A percentile compares a stretch with the other conserved stretches of the same genome.
Evolutionary conservation across 2,329 filamentous ascomycete genomes (phyloP).

Genomic region (Sporothrix protearum): DNA sequence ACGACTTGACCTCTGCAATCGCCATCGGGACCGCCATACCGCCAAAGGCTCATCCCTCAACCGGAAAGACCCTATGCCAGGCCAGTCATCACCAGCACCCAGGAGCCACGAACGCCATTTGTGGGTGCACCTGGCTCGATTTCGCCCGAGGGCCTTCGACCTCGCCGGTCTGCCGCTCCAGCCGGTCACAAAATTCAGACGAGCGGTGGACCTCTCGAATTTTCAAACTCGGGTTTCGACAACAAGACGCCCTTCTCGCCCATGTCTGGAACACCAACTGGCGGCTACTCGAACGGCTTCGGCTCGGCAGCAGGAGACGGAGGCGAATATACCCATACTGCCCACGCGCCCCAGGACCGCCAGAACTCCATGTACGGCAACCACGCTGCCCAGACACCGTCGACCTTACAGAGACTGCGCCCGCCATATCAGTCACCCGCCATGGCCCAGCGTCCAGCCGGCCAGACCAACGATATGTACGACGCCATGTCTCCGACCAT

Average conservation of each 20-base stretch:
- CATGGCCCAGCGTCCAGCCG: constrained; percentile 44
- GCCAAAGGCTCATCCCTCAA: constrained; percentile 74
- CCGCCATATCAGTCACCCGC: constrained; percentile 42
- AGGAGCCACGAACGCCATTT: constrained; percentile 43
- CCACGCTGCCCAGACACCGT: background rate
- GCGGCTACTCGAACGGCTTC: constrained; percentile 36
- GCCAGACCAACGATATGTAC: constrained; percentile 49
- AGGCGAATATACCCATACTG: constrained; percentile 42
- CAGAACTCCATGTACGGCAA: background rate
- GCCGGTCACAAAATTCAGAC: constrained; percentile 31
- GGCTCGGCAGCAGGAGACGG: constrained; percentile 34
- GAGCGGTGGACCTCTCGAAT: constrained; percentile 1
- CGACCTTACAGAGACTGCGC: constrained; percentile 26
- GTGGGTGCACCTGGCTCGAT: constrained; percentile 39
- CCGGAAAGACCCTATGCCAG: constrained; percentile 65
- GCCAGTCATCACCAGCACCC: constrained; percentile 44
- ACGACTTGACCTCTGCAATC: constrained; percentile 84
- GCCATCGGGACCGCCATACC: constrained; percentile 76
- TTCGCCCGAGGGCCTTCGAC: constrained; percentile 48
- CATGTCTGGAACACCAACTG: constrained; percentile 44
- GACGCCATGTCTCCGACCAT: constrained; percentile 53
- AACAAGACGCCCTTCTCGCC: constrained; percentile 43
- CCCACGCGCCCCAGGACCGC: constrained; percentile 35
- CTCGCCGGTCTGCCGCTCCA: constrained; percentile 25
- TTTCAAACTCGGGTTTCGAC: background rate